Evolutionary conservation across 495 filamentous ascomycete species (phyloP), one percentile per base, ranked within the genome.

Genomic region (Amniculicola lignicola): DNA sequence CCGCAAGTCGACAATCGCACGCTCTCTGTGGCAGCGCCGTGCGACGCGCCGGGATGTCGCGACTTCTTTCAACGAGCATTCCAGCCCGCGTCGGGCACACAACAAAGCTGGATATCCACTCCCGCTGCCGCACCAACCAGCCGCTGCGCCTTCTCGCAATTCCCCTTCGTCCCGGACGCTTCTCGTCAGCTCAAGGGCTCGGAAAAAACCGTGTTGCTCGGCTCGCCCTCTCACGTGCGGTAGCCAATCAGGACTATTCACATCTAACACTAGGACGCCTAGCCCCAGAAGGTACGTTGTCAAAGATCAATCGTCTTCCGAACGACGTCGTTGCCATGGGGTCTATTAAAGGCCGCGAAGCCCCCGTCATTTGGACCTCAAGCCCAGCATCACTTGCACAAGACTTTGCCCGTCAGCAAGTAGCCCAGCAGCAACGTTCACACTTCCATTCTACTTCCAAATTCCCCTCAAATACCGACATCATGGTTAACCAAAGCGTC

Each of bases 401-500:
- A 64, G 79, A 82, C 70, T 83, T 83, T 73, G 70, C 75, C 61
- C 70, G 77, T 70, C 80, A 82, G 55, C 79, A 82, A 63, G 64
- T 81, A 57, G 69, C 74, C 55, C 83, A 82, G 68, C 82, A 84
- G 67, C 72, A 78, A 52, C 76, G 77, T 54, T 79, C 75, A 70
- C 83, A 86, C 63, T 86, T 79, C 69, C 80, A 85, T 63, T 83
- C 80, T 45, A 75, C 77, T 61, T 83, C 79, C 51, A 74, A 83
- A 65, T 16, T 23, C n/a, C 76, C 71, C 38, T 76, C 73, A 63
- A 77, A 75, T 47, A 72, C 80, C 66, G 72, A 68, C 69, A 79
- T 63, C 37, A 79, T 84, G 89, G 85, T 90, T 78, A 74, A 86
- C 70, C 80, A 79, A 63, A 83, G 79, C 64, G 90, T 94, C 61